Conservation (phyloP, 2,329 filamentous ascomycete genomes). For the Aspergillus neoniger region DNA sequence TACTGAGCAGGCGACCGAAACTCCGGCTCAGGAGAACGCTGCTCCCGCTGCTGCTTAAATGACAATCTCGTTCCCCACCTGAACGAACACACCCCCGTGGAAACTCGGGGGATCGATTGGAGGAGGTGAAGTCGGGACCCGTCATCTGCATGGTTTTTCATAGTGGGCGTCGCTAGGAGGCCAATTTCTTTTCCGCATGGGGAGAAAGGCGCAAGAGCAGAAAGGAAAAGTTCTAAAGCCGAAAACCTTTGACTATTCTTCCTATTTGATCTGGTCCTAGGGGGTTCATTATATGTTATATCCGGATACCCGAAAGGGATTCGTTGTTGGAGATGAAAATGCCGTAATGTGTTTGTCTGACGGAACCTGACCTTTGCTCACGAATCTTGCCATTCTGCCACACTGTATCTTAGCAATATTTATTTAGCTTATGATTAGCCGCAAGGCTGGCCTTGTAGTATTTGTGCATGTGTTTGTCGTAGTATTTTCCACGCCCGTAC, state of each 20-base stretch:
- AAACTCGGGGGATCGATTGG: conserved; percentile 9
- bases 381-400: conserved; percentile 42
- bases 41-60: conserved; percentile 43
- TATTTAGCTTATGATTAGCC: conserved; percentile 44
- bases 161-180: conserved; percentile 24
- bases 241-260: conserved; percentile 25
- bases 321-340: conserved; percentile 20
- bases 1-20: conserved; percentile 45
- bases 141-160: conserved; percentile 29
- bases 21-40: conserved; percentile 43
- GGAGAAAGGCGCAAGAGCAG: conserved; percentile 4
- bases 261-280: conserved; percentile 26
- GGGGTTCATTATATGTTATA: conserved; percentile 22
- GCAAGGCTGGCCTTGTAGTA: conserved; percentile 29
- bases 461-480: neutral
- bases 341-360: conserved; percentile 24
- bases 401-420: conserved; percentile 47
- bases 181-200: conserved; percentile 1
- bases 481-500: too few species aligned
- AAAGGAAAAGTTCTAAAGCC: conserved; percentile 17
- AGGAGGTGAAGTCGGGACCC: conserved; percentile 19
- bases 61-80: conserved; percentile 27
- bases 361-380: conserved; percentile 30
- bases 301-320: conserved; percentile 18
- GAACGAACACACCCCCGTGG: conserved; percentile 16